Base-by-base conservation (phyloP, 495 filamentous ascomycete genomes). In the Lentithecium fluviatile region DNA sequence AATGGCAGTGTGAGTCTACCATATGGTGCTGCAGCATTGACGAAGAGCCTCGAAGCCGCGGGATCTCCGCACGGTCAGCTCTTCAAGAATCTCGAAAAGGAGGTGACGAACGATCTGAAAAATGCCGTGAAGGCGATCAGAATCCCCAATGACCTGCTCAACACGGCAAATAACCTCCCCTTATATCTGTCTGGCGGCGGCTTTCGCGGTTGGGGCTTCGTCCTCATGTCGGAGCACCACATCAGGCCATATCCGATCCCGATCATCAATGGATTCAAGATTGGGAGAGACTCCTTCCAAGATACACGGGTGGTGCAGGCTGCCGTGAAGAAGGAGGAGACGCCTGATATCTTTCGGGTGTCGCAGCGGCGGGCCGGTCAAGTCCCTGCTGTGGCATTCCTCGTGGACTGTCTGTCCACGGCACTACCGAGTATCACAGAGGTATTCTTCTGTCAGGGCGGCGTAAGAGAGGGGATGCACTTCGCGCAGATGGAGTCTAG, bases 171-270 rank as follows among this genome's bases (percentile, higher is more conserved):
- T 2, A 88, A 88, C 4, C 82, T 91, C 55, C 82, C 85, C 11
- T 77, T 97, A 1, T 93, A 93, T 70, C 82, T 97, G 46, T 95
- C 88, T 51, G 92, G 92, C 8, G 92, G 92, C 12, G 92, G 92
- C 0, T 96, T 96, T 71, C 80, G 92, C 15, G 92, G 92, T 25
- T 96, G 94, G 76, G 91, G 92, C 10, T 93, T 89, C 71, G 80
- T 95, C 26, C 76, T 96, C 15, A 87, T 95, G 80, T 76, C 75
- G 43, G 79, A 81, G 48, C 84, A 89, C 48, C 71, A 77, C 0
- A 80, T 86, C 25, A 75, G 82, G 48, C 87, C 85, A 0, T 97
- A 97, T 64, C 92, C 92, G 0, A 88, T 96, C 15, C 87, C 90
- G 0, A 82, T 87, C 46, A 87, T 96, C 73, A 92, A 94, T 37